A percentile compares a stretch with the other conserved stretches of the same genome.
These are phyloP conservation scores for Odonthalia washingtoniensis DNA, from an alignment of 31 red algal species.

Conservation along the genomic window DNA sequence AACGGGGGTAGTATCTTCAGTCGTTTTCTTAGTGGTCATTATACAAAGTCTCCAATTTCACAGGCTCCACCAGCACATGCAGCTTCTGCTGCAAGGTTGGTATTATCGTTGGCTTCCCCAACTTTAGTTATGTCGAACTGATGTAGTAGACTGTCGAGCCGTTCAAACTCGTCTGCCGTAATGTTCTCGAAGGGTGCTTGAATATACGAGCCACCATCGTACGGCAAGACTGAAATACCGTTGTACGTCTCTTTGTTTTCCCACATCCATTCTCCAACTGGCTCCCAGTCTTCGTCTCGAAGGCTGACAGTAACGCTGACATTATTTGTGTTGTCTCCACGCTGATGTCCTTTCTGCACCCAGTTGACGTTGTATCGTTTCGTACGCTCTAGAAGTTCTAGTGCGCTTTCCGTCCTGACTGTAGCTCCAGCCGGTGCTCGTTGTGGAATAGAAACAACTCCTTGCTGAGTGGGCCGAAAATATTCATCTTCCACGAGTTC, in stretches of 20 bases:
- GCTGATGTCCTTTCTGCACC: neutral
- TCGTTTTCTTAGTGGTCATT: too few species aligned
- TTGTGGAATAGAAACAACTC: constrained; percentile 9
- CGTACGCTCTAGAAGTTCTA: neutral
- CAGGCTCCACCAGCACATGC: constrained; percentile 10
- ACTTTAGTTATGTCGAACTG: constrained; percentile 5
- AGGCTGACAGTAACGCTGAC: neutral
- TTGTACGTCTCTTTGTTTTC: constrained; percentile 14
- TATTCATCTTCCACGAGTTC: constrained; percentile 1
- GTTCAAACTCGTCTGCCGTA: neutral
- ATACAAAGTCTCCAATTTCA: constrained; percentile 6
- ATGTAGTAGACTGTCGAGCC: neutral
- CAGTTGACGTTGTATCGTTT: constrained; percentile 8
- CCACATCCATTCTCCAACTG: constrained; percentile 27
- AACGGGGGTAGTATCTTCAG: too few species aligned
- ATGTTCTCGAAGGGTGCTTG: constrained; percentile 12
- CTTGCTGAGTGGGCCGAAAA: neutral
- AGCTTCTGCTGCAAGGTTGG: neutral
- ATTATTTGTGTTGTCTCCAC: constrained; percentile 15
- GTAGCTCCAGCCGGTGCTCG: constrained; percentile 8
- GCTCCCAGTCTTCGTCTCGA: neutral
- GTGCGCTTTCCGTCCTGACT: constrained; percentile 3
- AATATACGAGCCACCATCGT: constrained; percentile 7
- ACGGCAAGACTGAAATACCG: constrained; percentile 15
- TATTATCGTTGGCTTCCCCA: constrained; percentile 8